Percentiles rank a stretch among this genome's conserved stretches.
phyloP scores from a whole-genome alignment of 495 filamentous ascomycete species.

The Hyaloscypha hepaticicola region DNA sequence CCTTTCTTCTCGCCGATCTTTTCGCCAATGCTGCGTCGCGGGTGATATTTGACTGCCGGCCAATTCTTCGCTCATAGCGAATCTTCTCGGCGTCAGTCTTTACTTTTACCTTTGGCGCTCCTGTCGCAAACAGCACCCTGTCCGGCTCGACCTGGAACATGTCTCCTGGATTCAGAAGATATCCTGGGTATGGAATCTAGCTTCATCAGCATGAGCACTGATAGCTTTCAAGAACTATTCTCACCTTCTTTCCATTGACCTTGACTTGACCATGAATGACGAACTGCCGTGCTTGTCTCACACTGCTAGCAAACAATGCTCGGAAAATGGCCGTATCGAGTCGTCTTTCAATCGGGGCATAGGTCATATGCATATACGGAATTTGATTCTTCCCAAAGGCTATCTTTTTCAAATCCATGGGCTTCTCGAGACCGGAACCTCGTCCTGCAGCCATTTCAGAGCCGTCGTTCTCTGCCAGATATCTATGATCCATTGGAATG shows the following conservation, averaged over 20 bases:
- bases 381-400: conserved; percentile 11
- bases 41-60: not conserved
- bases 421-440: conserved; percentile 63
- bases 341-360: conserved; percentile 83
- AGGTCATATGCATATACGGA: conserved; percentile 92
- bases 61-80: not conserved
- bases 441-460: conserved; percentile 77
- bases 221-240: conserved; percentile 16
- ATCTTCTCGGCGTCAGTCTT: not conserved
- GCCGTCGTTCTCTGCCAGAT: conserved; percentile 77
- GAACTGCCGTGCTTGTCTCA: conserved; percentile 92
- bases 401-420: not conserved
- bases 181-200: conserved; percentile 89
- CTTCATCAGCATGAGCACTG: not conserved
- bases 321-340: conserved; percentile 91
- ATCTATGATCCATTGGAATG: conserved; percentile 74
- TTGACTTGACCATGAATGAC: conserved; percentile 89
- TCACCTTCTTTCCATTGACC: conserved; percentile 93
- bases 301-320: conserved; percentile 89
- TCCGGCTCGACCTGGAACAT: conserved; percentile 95
- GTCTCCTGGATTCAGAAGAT: conserved; percentile 95
- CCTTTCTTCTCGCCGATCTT: not conserved
- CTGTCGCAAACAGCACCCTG: conserved; percentile 83
- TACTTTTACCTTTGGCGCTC: conserved; percentile 45
- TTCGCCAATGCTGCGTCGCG: not conserved